These are phyloP conservation scores for Ustilago shanxiensis DNA, from an alignment of 1,284 basidiomycete genomes.

Conservation along the genomic window DNA sequence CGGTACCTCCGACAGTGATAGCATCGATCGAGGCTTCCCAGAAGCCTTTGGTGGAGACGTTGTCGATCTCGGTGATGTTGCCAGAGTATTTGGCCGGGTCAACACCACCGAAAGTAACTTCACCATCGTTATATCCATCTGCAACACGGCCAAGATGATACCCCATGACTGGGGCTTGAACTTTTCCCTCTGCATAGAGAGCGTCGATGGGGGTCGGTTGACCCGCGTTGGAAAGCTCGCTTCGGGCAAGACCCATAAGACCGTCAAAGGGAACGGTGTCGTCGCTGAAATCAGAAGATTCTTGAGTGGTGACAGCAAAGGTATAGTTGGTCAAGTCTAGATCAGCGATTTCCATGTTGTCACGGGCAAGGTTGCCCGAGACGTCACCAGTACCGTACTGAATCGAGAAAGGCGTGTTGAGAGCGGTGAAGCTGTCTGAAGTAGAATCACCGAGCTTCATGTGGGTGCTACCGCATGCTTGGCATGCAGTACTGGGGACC, in stretches of 20 bases:
- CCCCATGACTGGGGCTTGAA: constrained; percentile 80
- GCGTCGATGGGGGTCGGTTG: constrained; percentile 81
- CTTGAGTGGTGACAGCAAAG: constrained; percentile 79
- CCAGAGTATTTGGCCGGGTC: constrained; percentile 75
- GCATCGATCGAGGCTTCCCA: constrained; percentile 80
- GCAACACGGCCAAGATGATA: constrained; percentile 83
- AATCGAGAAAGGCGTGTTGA: constrained; percentile 76
- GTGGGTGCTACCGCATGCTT: constrained; percentile 71
- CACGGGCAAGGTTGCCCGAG: constrained; percentile 77
- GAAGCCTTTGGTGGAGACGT: constrained; percentile 74
- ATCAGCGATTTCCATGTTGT: constrained; percentile 79
- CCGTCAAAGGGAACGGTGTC: constrained; percentile 78
- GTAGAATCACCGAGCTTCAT: constrained; percentile 77
- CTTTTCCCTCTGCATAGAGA: constrained; percentile 76
- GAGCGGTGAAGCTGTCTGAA: constrained; percentile 78
- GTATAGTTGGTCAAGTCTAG: constrained; percentile 77
- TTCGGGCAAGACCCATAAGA: constrained; percentile 78
- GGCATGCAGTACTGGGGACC: constrained; percentile 69
- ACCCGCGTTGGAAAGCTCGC: constrained; percentile 75
- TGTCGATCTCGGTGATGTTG: constrained; percentile 64
- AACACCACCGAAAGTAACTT: constrained; percentile 82
- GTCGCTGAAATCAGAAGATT: constrained; percentile 76
- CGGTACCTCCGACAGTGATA: constrained; percentile 75
- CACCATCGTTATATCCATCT: constrained; percentile 79
- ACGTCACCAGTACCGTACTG: constrained; percentile 82